Evolutionary conservation across 2,329 filamentous ascomycete genomes (phyloP).

Genomic region (Xylaria sp.): DNA sequence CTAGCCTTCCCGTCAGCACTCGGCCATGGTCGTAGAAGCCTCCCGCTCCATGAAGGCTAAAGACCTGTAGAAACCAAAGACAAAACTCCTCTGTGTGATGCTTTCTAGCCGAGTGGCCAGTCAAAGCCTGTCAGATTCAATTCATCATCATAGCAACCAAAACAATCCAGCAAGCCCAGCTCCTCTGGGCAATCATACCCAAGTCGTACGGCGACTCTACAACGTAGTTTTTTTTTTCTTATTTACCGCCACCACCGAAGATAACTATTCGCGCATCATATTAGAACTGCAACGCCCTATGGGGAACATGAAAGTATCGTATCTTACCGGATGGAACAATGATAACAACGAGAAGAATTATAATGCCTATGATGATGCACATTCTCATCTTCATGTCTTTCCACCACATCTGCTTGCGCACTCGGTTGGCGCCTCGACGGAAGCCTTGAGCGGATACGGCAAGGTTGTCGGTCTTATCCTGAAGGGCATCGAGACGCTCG

Average conservation of each 20-base stretch:
- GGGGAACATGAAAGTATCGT: neutral
- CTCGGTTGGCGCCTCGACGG: constrained; percentile 93
- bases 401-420: constrained; percentile 99
- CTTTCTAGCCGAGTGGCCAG: constrained; percentile 30
- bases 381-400: constrained; percentile 99
- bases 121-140: constrained; percentile 50
- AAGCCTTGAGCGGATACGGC: constrained; percentile 94
- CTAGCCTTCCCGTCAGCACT: constrained; percentile 37
- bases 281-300: constrained; percentile 23
- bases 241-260: constrained; percentile 55
- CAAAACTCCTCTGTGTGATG: constrained; percentile 39
- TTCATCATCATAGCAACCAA: constrained; percentile 50
- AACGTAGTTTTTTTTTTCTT: constrained; percentile 46
- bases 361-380: constrained; percentile 90
- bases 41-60: constrained; percentile 48
- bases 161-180: constrained; percentile 46
- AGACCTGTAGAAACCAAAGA: constrained; percentile 47
- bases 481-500: constrained; percentile 52
- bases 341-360: constrained; percentile 91
- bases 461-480: constrained; percentile 80
- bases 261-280: constrained; percentile 52
- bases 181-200: constrained; percentile 39
- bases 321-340: constrained; percentile 88
- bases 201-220: constrained; percentile 42
- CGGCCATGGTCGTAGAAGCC: constrained; percentile 42